Evolutionary conservation across 306 rosid genomes (phyloP).

Genomic region (Sicyos edulis): DNA sequence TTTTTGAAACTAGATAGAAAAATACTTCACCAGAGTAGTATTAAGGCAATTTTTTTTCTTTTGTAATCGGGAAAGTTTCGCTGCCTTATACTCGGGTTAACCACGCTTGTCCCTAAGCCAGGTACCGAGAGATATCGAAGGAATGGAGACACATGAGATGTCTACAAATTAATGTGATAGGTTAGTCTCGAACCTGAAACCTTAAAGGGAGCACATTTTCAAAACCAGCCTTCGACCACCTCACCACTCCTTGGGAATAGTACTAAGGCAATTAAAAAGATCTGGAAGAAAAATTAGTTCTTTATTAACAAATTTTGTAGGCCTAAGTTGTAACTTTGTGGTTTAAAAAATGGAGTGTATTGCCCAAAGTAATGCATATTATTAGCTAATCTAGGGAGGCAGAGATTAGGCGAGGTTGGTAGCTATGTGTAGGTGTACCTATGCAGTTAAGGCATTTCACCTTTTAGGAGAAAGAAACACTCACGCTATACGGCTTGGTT

Average conservation of each 20-base stretch:
- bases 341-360: background rate
- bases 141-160: no score
- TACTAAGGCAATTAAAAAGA: background rate
- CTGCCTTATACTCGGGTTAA: no score
- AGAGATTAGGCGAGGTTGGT: background rate
- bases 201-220: no score
- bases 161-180: no score
- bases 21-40: background rate
- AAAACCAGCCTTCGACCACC: no score
- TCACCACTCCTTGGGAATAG: no score
- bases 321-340: background rate
- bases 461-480: background rate
- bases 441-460: background rate
- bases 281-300: background rate
- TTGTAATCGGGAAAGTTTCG: no score
- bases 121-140: no score
- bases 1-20: background rate
- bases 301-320: background rate
- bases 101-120: no score
- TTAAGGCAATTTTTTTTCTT: no score
- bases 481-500: background rate
- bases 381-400: background rate
- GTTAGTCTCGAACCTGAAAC: no score
- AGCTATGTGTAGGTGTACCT: background rate
- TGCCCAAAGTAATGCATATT: background rate